Conservation (phyloP, 2,329 filamentous ascomycete species). For the Zasmidium citrigriseum region DNA sequence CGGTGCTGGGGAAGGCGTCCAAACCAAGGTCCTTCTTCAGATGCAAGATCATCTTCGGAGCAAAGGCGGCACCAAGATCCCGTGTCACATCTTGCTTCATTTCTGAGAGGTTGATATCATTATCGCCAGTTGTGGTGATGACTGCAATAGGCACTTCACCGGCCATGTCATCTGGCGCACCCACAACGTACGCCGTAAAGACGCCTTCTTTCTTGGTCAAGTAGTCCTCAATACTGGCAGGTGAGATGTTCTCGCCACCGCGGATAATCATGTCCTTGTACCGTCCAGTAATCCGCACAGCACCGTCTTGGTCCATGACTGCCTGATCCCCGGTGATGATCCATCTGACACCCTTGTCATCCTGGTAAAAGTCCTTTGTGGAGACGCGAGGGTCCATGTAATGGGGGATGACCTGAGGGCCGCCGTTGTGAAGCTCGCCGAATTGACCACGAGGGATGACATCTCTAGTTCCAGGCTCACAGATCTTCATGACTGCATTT, state of each 20-base stretch:
- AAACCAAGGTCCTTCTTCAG: conserved; percentile 44
- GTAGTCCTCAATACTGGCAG: conserved; percentile 36
- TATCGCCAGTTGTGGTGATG: conserved; percentile 38
- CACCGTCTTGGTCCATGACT: conserved; percentile 48
- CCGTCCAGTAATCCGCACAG: conserved; percentile 38
- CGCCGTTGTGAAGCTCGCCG: conserved; percentile 36
- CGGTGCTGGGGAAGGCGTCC: conserved; percentile 43
- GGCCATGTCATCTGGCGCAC: conserved; percentile 46
- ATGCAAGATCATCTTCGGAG: conserved; percentile 44
- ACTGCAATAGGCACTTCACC: conserved; percentile 53
- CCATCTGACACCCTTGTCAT: conserved; percentile 54
- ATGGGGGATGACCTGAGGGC: conserved; percentile 30
- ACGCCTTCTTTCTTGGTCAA: conserved; percentile 39
- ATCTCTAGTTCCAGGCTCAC: conserved; percentile 29
- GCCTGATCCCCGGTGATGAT: conserved; percentile 65
- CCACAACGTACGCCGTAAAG: conserved; percentile 45
- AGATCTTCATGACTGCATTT: conserved; percentile 40
- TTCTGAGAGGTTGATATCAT: conserved; percentile 31
- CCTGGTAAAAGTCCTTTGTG: conserved; percentile 31
- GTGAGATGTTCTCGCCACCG: conserved; percentile 69
- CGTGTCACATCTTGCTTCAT: conserved; percentile 40
- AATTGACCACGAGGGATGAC: conserved; percentile 30
- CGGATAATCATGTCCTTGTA: conserved; percentile 40
- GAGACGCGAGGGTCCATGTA: conserved; percentile 34
- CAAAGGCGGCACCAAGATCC: conserved; percentile 42